Evolutionary conservation across 768 basidiomycete species (phyloP), one percentile per base, ranked within the genome.

Genomic region (Calocera cornea): DNA sequence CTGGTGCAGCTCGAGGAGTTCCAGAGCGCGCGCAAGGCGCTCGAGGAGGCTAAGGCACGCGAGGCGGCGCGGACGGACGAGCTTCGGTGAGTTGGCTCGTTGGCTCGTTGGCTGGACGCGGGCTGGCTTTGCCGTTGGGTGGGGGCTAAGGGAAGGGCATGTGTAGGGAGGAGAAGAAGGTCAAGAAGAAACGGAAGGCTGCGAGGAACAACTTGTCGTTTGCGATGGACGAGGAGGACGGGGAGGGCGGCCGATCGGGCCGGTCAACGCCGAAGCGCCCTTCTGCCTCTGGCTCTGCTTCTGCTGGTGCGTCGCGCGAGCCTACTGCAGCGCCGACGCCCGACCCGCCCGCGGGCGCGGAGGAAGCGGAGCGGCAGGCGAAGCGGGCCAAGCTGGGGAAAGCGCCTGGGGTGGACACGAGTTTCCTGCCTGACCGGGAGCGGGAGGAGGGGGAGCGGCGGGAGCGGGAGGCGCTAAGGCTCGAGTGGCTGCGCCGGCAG

Each of bases 341-440:
- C 19, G 19, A 7, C 24, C 16, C 44, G 16, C 8, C 7, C 19
- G 44, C 19, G 44, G 24, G 19, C 8, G 44, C 12, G 69, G 65
- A 33, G 31, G 54, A 33, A 10, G 82, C 77, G 64, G 86, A 82
- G 19, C 79, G 81, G 1, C 64, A 74, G 0, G 71, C 80, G 2
- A 95, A 95, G 76, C 84, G 87, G 47, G 78, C 84, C 68, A 93
- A 90, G 76, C 84, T 95, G 44, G 86, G 88, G 76, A 98, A 99
- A 80, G 97, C 98, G 72, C 97, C 97, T 0, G 82, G 88, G 49
- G 97, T 98, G 34, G 97, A 98, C 74, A 99, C 97, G 0, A 97
- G 95, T 1, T 99, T 99, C 79, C 82, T 99, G 8, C 97, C 97
- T 0, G 97, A 99, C 76, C 85, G 97, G n/a, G 93, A 95, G 27